Evolutionary conservation across 73 alveolate genomes (phyloP).

Genomic region (Loxodes magnus): DNA sequence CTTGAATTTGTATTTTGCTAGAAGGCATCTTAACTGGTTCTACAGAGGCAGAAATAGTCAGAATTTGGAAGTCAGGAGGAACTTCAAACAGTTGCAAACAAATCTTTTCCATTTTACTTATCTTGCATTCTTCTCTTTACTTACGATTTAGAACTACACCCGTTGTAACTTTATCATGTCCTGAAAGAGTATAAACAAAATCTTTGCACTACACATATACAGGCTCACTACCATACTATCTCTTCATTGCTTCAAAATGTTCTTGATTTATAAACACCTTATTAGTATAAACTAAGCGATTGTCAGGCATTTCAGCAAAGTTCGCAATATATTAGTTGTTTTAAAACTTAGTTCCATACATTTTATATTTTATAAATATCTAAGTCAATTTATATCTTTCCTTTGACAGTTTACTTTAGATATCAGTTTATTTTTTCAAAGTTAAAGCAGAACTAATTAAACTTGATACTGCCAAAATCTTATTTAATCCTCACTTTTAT

Average conservation of each 20-base stretch:
- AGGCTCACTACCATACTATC: neutral
- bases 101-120: neutral
- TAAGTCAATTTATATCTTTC: too few relatives aligned
- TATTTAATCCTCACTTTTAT: too few relatives aligned
- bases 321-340: too few relatives aligned
- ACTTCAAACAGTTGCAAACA: neutral
- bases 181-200: neutral
- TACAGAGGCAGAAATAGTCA: neutral
- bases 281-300: conserved; percentile 27
- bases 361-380: too few relatives aligned
- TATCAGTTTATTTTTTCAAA: too few relatives aligned
- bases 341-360: too few relatives aligned
- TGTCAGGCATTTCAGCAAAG: too few relatives aligned
- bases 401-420: too few relatives aligned
- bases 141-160: conserved; percentile 5
- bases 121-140: neutral
- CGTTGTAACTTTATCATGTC: neutral
- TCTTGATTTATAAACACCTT: conserved; percentile 15
- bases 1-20: neutral
- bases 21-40: neutral
- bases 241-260: conserved; percentile 8
- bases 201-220: neutral
- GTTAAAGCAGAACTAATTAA: too few relatives aligned
- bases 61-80: conserved; percentile 6
- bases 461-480: too few relatives aligned